Base-by-base conservation (phyloP, 2,329 filamentous ascomycete genomes). In the Juglanconis sp. region DNA sequence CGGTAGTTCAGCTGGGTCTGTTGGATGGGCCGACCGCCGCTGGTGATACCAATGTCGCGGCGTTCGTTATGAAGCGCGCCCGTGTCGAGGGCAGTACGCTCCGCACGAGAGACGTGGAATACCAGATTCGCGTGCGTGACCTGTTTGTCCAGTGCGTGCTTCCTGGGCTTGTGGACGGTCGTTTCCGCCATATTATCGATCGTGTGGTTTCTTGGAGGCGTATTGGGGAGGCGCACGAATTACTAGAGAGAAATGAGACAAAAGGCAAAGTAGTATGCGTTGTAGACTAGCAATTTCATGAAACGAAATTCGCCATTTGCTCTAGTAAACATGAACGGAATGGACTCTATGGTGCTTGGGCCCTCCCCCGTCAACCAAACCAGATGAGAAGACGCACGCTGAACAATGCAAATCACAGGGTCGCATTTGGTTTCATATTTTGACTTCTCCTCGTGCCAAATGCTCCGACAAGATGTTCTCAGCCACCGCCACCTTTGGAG, bases 201-300 rank as follows among this genome's bases (percentile, higher is more conserved):
- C 36, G 40, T 11, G 52, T 35, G 15, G 36, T 54, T 31, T 24
- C 52, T 3, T 54, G 52, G 52, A 36, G 42, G n/a, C 10, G 32
- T 6, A 36, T 54, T n/a, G 34, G 42, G 52, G 40, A 54, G 52
- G 52, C 52, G 24, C 52, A 54, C 30, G 17, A 46, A 24, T 35
- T 54, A 17, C 17, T 54, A 17, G 52, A 54, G 52, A 32, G 30
- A 35, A 54, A 54, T 35, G 6, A 24, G 30, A 31, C 52, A n/a
- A 54, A 54, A n/a, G 52, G 52, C 30, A 54, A 54, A 30, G 40
- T 54, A 7, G 52, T 54, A 3, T 54, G 52, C 42, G 32, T 46
- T n/a, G 36, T 54, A 42, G 17, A 24, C 17, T 24, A 24, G 17
- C 2, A 1, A 2, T 24, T 24, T 2, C 2, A 1, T 24, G 17